Percentiles rank a stretch among this genome's conserved stretches.
phyloP scores from a whole-genome alignment of 306 rosid species.

The Prunus mume region DNA sequence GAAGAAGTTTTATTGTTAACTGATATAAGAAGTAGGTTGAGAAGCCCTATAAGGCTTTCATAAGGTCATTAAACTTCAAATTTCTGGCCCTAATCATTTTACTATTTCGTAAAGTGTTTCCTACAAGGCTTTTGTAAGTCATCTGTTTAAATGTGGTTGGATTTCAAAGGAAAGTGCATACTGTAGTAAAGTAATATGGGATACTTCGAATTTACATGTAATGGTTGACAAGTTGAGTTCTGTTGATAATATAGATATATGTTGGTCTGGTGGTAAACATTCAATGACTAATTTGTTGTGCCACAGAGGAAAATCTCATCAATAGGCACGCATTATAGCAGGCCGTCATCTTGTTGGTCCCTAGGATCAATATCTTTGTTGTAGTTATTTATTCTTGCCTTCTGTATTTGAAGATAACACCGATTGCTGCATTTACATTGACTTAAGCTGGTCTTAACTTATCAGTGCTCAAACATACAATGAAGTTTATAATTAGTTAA shows the following conservation, averaged over 20 bases:
- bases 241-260: background rate
- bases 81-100: conserved; percentile 1
- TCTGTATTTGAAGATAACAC: background rate
- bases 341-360: background rate
- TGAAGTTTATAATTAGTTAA: background rate
- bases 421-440: background rate
- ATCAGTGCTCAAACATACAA: background rate
- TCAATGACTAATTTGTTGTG: background rate
- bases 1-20: background rate
- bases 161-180: background rate
- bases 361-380: background rate
- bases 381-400: background rate
- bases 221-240: background rate
- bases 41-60: background rate
- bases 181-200: background rate
- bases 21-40: background rate
- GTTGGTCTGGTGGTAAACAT: background rate
- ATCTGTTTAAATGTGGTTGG: background rate
- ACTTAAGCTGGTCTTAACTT: no score
- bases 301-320: background rate
- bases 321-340: background rate
- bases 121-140: no score
- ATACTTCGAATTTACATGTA: background rate
- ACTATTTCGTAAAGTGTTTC: background rate
- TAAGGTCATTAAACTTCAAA: background rate